Evolutionary conservation across 169 alveolate species (phyloP).

Genomic region (Babesia microti): DNA sequence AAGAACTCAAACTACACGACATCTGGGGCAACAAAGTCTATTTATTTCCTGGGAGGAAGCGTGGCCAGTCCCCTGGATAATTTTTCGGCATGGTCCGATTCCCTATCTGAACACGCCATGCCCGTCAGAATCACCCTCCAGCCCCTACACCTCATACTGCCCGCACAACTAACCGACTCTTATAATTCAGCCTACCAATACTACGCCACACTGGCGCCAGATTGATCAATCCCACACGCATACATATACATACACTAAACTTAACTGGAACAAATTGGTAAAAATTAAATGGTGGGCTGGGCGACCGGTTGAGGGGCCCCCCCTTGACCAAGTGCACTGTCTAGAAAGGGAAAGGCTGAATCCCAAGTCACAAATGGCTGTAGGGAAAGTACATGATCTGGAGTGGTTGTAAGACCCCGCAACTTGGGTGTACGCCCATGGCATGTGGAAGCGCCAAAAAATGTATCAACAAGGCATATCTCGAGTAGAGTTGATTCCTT

Average conservation of each 20-base stretch:
- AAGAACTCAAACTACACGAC: constrained; percentile 21
- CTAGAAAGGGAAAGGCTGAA: too few relatives aligned
- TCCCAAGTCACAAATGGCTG: too few relatives aligned
- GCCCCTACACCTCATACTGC: constrained; percentile 21
- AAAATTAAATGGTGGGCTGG: too few relatives aligned
- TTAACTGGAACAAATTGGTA: constrained; percentile 13
- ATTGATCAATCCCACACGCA: constrained; percentile 36
- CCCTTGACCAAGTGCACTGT: too few relatives aligned
- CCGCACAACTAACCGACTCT: constrained; percentile 3
- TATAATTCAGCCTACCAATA: constrained; percentile 36
- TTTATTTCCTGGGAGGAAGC: constrained; percentile 24
- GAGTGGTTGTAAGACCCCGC: too few relatives aligned
- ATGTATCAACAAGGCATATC: too few relatives aligned
- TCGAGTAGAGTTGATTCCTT: too few relatives aligned
- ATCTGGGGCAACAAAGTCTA: constrained; percentile 29
- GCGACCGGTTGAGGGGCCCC: too few relatives aligned
- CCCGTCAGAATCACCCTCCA: constrained; percentile 38
- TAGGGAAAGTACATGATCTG: too few relatives aligned
- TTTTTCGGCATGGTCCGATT: constrained; percentile 30
- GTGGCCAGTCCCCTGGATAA: too few relatives aligned
- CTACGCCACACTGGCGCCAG: constrained; percentile 30
- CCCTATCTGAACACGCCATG: constrained; percentile 35
- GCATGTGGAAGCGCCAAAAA: too few relatives aligned
- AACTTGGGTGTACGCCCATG: too few relatives aligned
- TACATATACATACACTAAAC: constrained; percentile 32